Evolutionary conservation across 306 rosid species (phyloP).

Genomic region (Begonia peltatifolia): DNA sequence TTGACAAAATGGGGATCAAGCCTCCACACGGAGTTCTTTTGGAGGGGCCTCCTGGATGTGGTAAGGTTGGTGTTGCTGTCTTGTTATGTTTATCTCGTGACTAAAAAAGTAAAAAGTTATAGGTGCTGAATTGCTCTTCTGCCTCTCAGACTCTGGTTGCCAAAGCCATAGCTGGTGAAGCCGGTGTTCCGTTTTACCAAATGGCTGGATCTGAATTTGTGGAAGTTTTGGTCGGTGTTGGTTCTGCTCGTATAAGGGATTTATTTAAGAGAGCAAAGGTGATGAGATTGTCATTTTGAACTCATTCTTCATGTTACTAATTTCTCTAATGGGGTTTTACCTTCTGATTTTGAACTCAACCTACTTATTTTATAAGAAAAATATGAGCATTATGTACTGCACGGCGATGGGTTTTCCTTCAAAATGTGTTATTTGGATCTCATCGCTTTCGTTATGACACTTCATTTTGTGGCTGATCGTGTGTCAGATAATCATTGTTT

Average conservation of each 20-base stretch:
- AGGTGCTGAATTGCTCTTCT: conserved; percentile 9
- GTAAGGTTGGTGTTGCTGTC: conserved; percentile 63
- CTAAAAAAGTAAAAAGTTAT: conserved; percentile 3
- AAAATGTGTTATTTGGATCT: too few relatives aligned
- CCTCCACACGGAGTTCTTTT: conserved; percentile 98
- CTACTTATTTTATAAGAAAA: too few relatives aligned
- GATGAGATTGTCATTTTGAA: conserved; percentile 5
- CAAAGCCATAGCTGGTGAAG: conserved; percentile 99
- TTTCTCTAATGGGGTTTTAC: too few relatives aligned
- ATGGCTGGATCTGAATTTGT: conserved; percentile 99
- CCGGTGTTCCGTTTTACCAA: conserved; percentile 98
- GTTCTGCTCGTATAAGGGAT: conserved; percentile 98
- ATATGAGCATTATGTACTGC: too few relatives aligned
- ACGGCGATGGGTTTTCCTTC: too few relatives aligned
- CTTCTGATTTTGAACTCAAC: too few relatives aligned
- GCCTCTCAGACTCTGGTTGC: conserved; percentile 88
- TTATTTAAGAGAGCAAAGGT: conserved; percentile 98
- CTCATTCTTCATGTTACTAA: too few relatives aligned
- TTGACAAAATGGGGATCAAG: conserved; percentile 94
- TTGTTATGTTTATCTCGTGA: conserved; percentile 8
- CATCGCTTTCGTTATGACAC: too few relatives aligned
- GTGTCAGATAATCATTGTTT: too few relatives aligned
- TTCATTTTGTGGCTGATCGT: too few relatives aligned
- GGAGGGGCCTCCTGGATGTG: conserved; percentile 99
- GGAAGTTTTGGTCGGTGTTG: conserved; percentile 97